phyloP scores from a whole-genome alignment of 2,329 filamentous ascomycete species.

The Hypoxylon sp. region DNA sequence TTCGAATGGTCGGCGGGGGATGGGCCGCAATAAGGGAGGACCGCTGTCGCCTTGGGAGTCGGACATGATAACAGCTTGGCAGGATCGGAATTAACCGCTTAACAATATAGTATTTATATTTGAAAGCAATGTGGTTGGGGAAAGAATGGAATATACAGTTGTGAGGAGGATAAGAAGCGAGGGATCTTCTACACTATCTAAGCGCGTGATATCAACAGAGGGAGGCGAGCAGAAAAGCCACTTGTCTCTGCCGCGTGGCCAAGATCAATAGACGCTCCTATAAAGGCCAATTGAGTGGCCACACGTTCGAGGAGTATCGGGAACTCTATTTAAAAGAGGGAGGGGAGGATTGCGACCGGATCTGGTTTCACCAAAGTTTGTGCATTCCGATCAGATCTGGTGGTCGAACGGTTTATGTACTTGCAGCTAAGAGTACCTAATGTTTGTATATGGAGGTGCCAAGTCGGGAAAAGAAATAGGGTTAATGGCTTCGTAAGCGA shows the following conservation, averaged over 20 bases:
- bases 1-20: constrained; percentile 79
- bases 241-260: constrained; percentile 24
- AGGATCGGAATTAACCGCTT: constrained; percentile 1
- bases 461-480: neutral
- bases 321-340: constrained; percentile 25
- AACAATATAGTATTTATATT: constrained; percentile 11
- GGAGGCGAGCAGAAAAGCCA: constrained; percentile 9
- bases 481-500: neutral
- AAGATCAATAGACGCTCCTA: constrained; percentile 22
- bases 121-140: neutral
- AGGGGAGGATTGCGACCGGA: constrained; percentile 25
- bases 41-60: constrained; percentile 54
- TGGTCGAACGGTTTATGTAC: constrained; percentile 23
- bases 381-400: constrained; percentile 37
- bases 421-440: constrained; percentile 9
- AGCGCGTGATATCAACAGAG: neutral
- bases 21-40: constrained; percentile 74
- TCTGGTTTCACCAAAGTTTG: constrained; percentile 34
- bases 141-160: neutral
- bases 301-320: constrained; percentile 27
- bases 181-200: neutral
- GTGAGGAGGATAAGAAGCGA: neutral
- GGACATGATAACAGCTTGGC: constrained; percentile 40
- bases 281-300: constrained; percentile 27
- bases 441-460: neutral